phyloP scores from a whole-genome alignment of 2,329 filamentous ascomycete genomes.

The Metarhizium sp. region DNA sequence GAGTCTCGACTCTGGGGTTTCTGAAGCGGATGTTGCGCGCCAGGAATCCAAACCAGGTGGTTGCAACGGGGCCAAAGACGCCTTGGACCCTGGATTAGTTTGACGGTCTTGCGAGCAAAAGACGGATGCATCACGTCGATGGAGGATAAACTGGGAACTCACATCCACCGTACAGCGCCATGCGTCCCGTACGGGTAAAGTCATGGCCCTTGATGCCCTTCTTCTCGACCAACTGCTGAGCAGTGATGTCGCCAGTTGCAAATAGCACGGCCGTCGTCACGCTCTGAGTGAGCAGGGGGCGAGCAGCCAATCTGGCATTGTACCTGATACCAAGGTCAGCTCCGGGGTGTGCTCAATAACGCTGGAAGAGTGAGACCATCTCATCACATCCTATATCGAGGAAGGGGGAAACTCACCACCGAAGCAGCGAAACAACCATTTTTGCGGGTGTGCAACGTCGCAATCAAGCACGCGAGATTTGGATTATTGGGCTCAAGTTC shows the following conservation, averaged over 20 bases:
- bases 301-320: conserved; percentile 68
- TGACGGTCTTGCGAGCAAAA: background rate
- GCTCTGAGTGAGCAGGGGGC: conserved; percentile 83
- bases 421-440: conserved; percentile 17
- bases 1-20: conserved; percentile 58
- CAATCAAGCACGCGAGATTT: background rate
- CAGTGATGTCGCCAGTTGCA: conserved; percentile 80
- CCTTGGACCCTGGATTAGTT: conserved; percentile 30
- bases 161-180: conserved; percentile 74
- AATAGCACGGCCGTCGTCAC: conserved; percentile 88
- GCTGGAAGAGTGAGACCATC: background rate
- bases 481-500: background rate
- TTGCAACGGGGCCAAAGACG: conserved; percentile 81
- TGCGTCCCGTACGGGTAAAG: conserved; percentile 59
- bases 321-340: conserved; percentile 50
- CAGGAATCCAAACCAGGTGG: conserved; percentile 78
- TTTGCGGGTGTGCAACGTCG: background rate
- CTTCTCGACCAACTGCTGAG: conserved; percentile 84
- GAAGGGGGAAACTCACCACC: conserved; percentile 15
- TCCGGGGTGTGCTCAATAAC: background rate
- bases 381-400: conserved; percentile 4
- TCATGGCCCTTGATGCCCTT: conserved; percentile 71
- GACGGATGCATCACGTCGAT: background rate
- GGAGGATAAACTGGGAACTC: conserved; percentile 21
- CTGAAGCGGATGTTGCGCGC: conserved; percentile 57